These are phyloP conservation scores for Penicillium coffeae DNA, from an alignment of 495 filamentous ascomycete genomes.

Conservation along the genomic window DNA sequence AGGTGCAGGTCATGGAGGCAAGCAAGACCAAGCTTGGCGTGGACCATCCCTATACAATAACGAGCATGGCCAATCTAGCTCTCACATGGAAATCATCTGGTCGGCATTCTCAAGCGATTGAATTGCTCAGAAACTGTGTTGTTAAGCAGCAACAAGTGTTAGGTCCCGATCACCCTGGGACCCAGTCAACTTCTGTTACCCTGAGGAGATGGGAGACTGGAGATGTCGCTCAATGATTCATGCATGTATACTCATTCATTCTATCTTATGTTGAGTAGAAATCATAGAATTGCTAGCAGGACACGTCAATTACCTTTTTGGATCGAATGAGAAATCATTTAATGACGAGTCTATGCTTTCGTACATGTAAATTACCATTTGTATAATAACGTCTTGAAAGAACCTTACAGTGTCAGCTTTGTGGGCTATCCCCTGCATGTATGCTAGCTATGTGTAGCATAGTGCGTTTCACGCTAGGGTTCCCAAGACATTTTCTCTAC, in stretches of 20 bases:
- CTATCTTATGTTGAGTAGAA: too few relatives aligned
- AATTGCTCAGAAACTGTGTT: neutral
- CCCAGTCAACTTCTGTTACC: neutral
- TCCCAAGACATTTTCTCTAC: neutral
- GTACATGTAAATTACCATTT: neutral
- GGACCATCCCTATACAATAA: slow-evolving; percentile 33
- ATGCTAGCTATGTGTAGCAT: too few relatives aligned
- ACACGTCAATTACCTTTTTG: neutral
- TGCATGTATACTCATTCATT: too few relatives aligned
- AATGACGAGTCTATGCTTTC: neutral
- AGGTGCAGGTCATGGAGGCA: neutral
- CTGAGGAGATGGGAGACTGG: neutral
- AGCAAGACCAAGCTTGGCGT: slow-evolving; percentile 22
- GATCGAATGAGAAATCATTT: neutral
- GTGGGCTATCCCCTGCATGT: neutral
- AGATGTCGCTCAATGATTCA: neutral
- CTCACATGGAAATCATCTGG: neutral
- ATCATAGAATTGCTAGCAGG: too few relatives aligned
- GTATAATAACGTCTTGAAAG: neutral
- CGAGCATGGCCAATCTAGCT: slow-evolving; percentile 28
- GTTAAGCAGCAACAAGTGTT: neutral
- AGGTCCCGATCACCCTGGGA: neutral
- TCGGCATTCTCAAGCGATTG: neutral
- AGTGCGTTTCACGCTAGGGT: too few relatives aligned
- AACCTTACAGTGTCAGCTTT: neutral